phyloP scores from a whole-genome alignment of 805 yeast species.

The Candida railenensis region DNA sequence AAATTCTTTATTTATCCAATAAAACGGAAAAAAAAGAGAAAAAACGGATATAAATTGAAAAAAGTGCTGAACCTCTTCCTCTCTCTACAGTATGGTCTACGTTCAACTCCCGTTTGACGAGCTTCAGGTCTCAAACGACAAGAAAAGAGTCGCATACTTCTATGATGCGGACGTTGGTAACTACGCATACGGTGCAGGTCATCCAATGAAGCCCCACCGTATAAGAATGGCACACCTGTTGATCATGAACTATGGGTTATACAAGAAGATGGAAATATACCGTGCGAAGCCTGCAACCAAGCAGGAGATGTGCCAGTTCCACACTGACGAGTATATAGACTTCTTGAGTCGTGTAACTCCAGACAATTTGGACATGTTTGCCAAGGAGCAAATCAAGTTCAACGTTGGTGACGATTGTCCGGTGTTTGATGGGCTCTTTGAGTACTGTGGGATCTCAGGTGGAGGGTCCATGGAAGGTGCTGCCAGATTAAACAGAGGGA shows the following conservation, averaged over 20 bases:
- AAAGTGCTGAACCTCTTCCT: not conserved
- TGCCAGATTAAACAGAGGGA: constrained; percentile 78
- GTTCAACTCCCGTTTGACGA: constrained; percentile 47
- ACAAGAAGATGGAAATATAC: constrained; percentile 95
- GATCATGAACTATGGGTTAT: constrained; percentile 94
- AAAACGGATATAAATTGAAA: not conserved
- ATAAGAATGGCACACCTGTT: constrained; percentile 98
- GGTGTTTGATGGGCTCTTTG: constrained; percentile 91
- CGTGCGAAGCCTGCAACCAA: constrained; percentile 97
- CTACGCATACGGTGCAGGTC: constrained; percentile 97
- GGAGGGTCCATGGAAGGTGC: constrained; percentile 97
- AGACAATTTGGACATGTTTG: constrained; percentile 82
- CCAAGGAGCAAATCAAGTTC: constrained; percentile 86
- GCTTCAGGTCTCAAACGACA: constrained; percentile 40
- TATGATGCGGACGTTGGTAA: constrained; percentile 86
- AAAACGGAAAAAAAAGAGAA: not conserved
- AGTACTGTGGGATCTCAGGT: constrained; percentile 84
- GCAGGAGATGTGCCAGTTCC: constrained; percentile 98
- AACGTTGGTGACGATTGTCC: constrained; percentile 98
- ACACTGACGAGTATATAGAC: constrained; percentile 95
- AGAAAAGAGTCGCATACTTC: constrained; percentile 44
- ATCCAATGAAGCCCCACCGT: constrained; percentile 98
- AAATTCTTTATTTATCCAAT: not conserved
- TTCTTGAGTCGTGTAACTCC: constrained; percentile 89
- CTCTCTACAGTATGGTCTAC: constrained; percentile 26